Conservation (phyloP, 2,329 filamentous ascomycete species). For the Penicillium sp. region DNA sequence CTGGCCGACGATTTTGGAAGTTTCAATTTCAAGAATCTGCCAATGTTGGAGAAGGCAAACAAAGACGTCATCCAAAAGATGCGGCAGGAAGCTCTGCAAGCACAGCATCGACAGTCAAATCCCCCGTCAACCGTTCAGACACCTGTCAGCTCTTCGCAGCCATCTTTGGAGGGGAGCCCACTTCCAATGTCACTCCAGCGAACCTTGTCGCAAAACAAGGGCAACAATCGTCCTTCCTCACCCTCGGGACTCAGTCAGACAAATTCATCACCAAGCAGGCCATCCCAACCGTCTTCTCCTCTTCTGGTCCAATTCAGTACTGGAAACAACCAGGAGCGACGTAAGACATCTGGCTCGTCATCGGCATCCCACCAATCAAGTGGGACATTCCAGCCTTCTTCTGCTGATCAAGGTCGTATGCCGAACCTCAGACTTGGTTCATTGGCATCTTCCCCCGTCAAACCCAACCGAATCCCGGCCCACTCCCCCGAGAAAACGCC, state of each 20-base stretch:
- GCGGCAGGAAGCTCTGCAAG: conserved; percentile 82
- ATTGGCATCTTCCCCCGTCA: conserved; percentile 57
- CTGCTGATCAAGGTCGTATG: conserved; percentile 70
- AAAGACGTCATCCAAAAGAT: conserved; percentile 98
- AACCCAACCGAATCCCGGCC: conserved; percentile 44
- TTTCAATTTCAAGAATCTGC: conserved; percentile 96
- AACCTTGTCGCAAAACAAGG: conserved; percentile 80
- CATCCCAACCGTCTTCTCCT: conserved; percentile 82
- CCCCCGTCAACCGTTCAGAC: conserved; percentile 28
- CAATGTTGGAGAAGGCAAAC: conserved; percentile 95
- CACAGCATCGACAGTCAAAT: conserved; percentile 55
- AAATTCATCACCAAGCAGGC: conserved; percentile 83
- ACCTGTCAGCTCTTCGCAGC: conserved; percentile 34
- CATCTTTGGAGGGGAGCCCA: conserved; percentile 81
- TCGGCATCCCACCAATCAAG: conserved; percentile 80
- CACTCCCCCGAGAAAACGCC: conserved; percentile 63
- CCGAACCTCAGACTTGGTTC: conserved; percentile 55
- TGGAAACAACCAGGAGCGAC: conserved; percentile 75
- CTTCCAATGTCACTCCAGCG: conserved; percentile 78
- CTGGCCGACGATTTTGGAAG: conserved; percentile 90
- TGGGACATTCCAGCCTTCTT: conserved; percentile 68
- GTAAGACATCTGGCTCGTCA: conserved; percentile 90
- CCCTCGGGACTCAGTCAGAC: conserved; percentile 78
- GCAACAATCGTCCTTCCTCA: conserved; percentile 76
- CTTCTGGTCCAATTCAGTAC: conserved; percentile 96